phyloP scores from a whole-genome alignment of 495 filamentous ascomycete species.

The Hypoxylon intermedium region DNA sequence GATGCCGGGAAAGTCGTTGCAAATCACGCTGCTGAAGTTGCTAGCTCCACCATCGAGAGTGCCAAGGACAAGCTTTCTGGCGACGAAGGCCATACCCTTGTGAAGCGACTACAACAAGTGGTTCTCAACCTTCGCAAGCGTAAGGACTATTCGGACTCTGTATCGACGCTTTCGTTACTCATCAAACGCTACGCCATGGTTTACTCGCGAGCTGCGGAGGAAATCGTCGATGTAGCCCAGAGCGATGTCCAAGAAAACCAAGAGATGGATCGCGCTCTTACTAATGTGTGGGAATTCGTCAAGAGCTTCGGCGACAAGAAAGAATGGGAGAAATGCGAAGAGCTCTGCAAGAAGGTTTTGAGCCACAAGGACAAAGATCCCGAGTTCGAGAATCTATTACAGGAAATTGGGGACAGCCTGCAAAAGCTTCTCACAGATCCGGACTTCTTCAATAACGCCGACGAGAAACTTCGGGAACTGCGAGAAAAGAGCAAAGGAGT shows the following conservation, averaged over 20 bases:
- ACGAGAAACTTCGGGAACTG: conserved; percentile 74
- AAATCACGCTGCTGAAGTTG: conserved; percentile 69
- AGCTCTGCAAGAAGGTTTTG: conserved; percentile 70
- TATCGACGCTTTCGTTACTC: conserved; percentile 76
- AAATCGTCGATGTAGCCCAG: conserved; percentile 66
- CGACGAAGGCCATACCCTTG: conserved; percentile 72
- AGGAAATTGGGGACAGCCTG: conserved; percentile 71
- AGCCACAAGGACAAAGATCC: conserved; percentile 77
- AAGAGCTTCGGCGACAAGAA: conserved; percentile 76
- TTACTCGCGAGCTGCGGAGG: conserved; percentile 74
- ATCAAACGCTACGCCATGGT: conserved; percentile 78
- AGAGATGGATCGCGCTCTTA: conserved; percentile 76
- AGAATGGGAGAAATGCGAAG: conserved; percentile 78
- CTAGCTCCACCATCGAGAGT: conserved; percentile 69
- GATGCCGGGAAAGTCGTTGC: conserved; percentile 70
- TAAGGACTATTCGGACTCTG: conserved; percentile 83
- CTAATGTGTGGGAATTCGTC: conserved; percentile 78
- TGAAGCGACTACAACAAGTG: conserved; percentile 75
- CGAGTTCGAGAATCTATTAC: conserved; percentile 80
- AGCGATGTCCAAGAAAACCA: conserved; percentile 74
- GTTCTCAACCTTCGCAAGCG: conserved; percentile 78
- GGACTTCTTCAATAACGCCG: conserved; percentile 75
- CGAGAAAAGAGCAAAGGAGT: conserved; percentile 70
- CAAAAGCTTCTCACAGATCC: conserved; percentile 89
- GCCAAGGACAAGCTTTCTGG: conserved; percentile 71